phyloP scores from a whole-genome alignment of 345 rosid genomes.

The Citropsis articulata region DNA sequence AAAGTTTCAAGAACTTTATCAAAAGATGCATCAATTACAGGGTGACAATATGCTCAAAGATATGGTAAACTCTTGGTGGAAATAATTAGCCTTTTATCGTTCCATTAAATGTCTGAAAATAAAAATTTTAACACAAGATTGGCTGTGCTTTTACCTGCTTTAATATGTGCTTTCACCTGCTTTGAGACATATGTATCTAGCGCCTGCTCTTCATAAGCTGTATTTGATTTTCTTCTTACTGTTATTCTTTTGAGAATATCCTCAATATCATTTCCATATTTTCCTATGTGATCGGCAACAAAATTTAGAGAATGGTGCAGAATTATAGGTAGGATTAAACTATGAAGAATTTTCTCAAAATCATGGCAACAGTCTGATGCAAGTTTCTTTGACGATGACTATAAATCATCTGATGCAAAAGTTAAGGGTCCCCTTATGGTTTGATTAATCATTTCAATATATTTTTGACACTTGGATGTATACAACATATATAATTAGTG shows the following conservation, averaged over 20 bases:
- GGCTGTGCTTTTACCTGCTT: background rate
- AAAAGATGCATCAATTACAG: slow-evolving; percentile 52
- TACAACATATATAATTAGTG: background rate
- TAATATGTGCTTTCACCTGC: background rate
- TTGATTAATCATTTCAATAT: background rate
- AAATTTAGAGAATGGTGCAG: background rate
- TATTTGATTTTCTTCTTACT: background rate
- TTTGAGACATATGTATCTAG: background rate
- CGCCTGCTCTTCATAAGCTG: background rate
- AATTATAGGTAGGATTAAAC: background rate
- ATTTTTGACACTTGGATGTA: background rate
- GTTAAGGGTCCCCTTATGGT: background rate
- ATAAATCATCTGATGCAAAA: background rate
- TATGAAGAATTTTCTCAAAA: background rate
- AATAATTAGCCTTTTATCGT: background rate
- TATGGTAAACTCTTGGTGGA: slow-evolving; percentile 17
- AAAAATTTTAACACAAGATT: background rate
- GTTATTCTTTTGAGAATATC: background rate
- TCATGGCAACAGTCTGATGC: background rate
- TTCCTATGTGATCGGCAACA: background rate
- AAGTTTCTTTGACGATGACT: background rate
- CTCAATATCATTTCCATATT: background rate
- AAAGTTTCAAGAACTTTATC: slow-evolving; percentile 57
- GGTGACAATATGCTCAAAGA: slow-evolving; percentile 60
- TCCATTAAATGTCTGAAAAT: background rate